Evolutionary conservation across 352 stramenopile genomes (phyloP).

Genomic region (Globisporangium splendens): DNA sequence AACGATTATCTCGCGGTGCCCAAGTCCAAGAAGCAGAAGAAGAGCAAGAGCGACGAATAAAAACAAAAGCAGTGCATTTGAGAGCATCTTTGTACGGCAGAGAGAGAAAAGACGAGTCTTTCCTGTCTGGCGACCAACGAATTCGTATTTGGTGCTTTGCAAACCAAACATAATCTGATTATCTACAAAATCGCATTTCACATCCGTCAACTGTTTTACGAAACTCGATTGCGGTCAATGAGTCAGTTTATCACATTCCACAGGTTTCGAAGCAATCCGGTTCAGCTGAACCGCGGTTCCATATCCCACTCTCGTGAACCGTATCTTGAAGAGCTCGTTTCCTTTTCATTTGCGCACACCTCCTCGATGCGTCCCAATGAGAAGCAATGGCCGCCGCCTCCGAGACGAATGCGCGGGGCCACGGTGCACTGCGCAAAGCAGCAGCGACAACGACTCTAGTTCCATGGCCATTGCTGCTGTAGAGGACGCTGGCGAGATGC

Average conservation of each 20-base stretch:
- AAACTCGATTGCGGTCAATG: too few relatives aligned
- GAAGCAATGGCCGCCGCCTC: not conserved
- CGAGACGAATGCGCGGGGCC: not conserved
- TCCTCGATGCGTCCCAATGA: not conserved
- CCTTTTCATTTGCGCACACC: not conserved
- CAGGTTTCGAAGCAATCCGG: not conserved
- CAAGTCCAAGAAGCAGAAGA: slow-evolving; percentile 56
- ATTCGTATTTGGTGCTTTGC: too few relatives aligned
- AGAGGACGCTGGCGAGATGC: not conserved
- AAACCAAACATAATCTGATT: too few relatives aligned
- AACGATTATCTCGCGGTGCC: slow-evolving; percentile 69
- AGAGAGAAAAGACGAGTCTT: too few relatives aligned
- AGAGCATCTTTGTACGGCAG: too few relatives aligned
- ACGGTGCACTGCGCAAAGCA: not conserved
- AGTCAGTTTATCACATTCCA: too few relatives aligned
- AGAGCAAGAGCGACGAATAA: slow-evolving; percentile 27
- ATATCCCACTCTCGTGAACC: not conserved
- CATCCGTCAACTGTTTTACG: too few relatives aligned
- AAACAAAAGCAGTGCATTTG: not conserved
- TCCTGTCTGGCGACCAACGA: too few relatives aligned
- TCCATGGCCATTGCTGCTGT: not conserved
- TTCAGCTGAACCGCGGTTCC: not conserved
- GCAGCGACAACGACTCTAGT: not conserved
- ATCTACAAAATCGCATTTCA: too few relatives aligned
- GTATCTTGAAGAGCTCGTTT: slow-evolving; percentile 15